These are phyloP conservation scores for Pseudoperonospora humuli DNA, from an alignment of 352 stramenopile species.

Conservation along the genomic window DNA sequence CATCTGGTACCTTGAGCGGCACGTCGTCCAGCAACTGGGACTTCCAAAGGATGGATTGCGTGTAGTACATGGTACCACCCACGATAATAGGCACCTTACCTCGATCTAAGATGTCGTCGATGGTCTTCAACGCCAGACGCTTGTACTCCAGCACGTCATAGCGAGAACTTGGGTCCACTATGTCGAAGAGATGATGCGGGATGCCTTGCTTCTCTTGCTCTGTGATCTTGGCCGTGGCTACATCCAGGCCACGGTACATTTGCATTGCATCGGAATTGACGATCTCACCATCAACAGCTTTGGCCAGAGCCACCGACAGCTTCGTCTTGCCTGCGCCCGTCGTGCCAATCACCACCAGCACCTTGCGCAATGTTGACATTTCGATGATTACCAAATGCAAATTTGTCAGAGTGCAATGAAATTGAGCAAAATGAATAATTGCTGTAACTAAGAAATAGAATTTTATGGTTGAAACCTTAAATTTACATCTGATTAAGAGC, in stretches of 20 bases:
- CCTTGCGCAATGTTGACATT: slow-evolving; percentile 48
- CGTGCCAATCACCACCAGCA: slow-evolving; percentile 87
- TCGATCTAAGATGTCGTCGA: slow-evolving; percentile 78
- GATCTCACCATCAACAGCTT: slow-evolving; percentile 83
- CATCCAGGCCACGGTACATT: slow-evolving; percentile 85
- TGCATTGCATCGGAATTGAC: slow-evolving; percentile 91
- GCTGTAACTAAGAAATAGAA: no score
- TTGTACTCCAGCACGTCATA: slow-evolving; percentile 85
- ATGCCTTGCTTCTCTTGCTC: slow-evolving; percentile 80
- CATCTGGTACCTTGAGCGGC: slow-evolving; percentile 9
- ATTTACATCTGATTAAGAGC: no score
- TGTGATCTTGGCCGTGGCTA: slow-evolving; percentile 86
- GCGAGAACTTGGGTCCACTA: slow-evolving; percentile 65
- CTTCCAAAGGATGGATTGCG: slow-evolving; percentile 85
- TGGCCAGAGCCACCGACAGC: slow-evolving; percentile 87
- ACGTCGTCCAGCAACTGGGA: slow-evolving; percentile 80
- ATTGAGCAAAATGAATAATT: no score
- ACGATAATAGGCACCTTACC: slow-evolving; percentile 89
- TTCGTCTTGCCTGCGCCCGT: slow-evolving; percentile 90
- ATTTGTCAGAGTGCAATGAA: no score
- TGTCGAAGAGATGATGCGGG: slow-evolving; percentile 85
- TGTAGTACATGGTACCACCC: slow-evolving; percentile 91
- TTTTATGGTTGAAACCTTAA: no score
- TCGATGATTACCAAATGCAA: not conserved
- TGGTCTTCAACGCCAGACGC: slow-evolving; percentile 51